Evolutionary conservation across 2,329 filamentous ascomycete genomes (phyloP), one percentile per base, ranked within the genome.

Genomic region (Rugonectria rugulosa): DNA sequence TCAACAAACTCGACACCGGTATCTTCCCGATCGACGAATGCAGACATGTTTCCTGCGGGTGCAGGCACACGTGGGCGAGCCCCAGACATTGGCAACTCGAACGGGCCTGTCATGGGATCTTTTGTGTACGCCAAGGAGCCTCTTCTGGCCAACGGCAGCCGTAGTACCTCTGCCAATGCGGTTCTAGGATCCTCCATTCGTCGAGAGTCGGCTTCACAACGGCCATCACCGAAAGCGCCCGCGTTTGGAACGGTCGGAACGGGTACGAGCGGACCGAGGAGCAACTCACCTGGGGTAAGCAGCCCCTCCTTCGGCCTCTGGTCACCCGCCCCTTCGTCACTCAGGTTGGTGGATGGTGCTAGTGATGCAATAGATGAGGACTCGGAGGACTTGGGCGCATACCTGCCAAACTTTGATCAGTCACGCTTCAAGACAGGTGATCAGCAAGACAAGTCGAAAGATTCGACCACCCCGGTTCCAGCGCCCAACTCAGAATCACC

Each of bases 341-440:
- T 77, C 19, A 79, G 81, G 6, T 69, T 79, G 19, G 74, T 73
- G 74, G 70, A 74, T 12, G 73, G 77, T 7, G 78, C 80, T 17
- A 77, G 81, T 17, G 78, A 81, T 3, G 73, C 78, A 12, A 55
- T 43, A 14, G 58, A 56, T 15, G 54, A 59, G 6, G 64, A 68
- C 6, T 62, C 64, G 26, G 81, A 82, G 2, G 77, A 81, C n/a
- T 77, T 81, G 29, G 77, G 81, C 43, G 69, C 76, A 44, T 76
- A 83, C 64, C 72, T 84, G 5, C 75, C 83, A 2, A 79, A 84
- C 64, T 84, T 86, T 66, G 77, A 78, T 41, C 72, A 75, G 50
- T 74, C 72, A 59, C 72, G 58, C 6, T 73, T 74, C 48, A 59
- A 67, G 19, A 36, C 62, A 10, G 37, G 56, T 11, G 40, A 14